Evolutionary conservation across 768 basidiomycete genomes (phyloP).

Genomic region (Leccinum pellstonianum): DNA sequence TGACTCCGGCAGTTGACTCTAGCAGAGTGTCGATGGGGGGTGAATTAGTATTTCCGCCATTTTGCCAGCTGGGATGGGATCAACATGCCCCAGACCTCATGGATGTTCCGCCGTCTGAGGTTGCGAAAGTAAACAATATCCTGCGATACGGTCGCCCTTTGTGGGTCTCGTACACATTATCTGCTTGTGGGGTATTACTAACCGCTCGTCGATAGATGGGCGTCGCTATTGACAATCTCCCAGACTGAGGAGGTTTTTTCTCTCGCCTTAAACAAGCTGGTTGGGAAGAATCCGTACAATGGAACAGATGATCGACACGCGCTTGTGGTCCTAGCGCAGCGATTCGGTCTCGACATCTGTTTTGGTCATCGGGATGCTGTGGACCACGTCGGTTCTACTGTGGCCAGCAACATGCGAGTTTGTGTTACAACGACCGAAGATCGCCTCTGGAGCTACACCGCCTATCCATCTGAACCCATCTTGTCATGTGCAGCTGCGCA

Average conservation of each 20-base stretch:
- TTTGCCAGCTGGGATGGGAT: not conserved
- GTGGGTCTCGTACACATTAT: not conserved
- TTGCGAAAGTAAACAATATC: not conserved
- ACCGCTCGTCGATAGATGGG: not conserved
- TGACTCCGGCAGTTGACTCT: not conserved
- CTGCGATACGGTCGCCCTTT: not conserved
- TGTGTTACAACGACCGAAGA: not conserved
- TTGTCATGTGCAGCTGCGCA: not conserved
- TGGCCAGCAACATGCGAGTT: not conserved
- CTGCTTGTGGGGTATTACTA: not conserved
- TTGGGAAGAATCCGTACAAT: not conserved
- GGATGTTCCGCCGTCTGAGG: not conserved
- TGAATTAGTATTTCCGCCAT: not conserved
- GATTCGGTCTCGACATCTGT: not conserved
- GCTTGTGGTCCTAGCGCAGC: slow-evolving; percentile 5
- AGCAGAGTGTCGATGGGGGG: not conserved
- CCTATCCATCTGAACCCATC: not conserved
- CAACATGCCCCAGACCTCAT: not conserved
- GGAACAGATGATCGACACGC: not conserved
- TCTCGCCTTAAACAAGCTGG: not conserved
- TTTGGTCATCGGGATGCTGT: not conserved
- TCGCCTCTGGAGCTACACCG: not conserved
- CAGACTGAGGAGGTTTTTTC: not conserved
- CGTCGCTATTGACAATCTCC: not conserved
- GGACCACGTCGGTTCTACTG: not conserved